Evolutionary conservation across 2,329 filamentous ascomycete genomes (phyloP).

Genomic region (Penicillium sp.): DNA sequence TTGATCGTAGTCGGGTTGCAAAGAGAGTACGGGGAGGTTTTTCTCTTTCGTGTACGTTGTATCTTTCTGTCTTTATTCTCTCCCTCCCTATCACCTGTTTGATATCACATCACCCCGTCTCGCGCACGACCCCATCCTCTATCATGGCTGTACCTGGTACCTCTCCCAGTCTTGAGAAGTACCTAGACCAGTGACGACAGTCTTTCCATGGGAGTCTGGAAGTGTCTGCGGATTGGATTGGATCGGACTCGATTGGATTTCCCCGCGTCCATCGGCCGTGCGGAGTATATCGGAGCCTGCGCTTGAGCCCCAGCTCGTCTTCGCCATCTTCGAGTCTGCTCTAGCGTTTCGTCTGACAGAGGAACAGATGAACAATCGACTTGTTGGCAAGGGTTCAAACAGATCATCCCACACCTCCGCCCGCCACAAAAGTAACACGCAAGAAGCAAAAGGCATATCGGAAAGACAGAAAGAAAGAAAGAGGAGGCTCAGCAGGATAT

Average conservation of each 20-base stretch:
- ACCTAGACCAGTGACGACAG: background rate
- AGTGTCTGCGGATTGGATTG: background rate
- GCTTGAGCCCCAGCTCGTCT: constrained; percentile 9
- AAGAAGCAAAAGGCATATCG: background rate
- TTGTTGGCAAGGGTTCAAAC: background rate
- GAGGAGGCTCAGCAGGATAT: constrained; percentile 6
- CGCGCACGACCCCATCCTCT: background rate
- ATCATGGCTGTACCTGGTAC: background rate
- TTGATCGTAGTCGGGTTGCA: background rate
- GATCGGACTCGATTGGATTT: background rate
- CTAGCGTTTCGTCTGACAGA: background rate
- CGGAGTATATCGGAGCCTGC: constrained; percentile 30
- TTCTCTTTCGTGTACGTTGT: background rate
- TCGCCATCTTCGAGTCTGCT: background rate
- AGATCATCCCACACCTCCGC: background rate
- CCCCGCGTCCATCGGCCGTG: constrained; percentile 14
- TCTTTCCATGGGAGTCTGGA: background rate
- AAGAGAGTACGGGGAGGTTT: too few species aligned
- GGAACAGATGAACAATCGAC: background rate
- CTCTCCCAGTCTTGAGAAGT: background rate
- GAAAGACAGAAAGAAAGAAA: background rate
- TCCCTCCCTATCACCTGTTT: background rate
- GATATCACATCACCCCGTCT: background rate
- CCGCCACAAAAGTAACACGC: constrained; percentile 11
- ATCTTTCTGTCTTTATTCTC: background rate